Evolutionary conservation across 768 basidiomycete genomes (phyloP), one percentile per base, ranked within the genome.

Genomic region (Tulasnella sp.): DNA sequence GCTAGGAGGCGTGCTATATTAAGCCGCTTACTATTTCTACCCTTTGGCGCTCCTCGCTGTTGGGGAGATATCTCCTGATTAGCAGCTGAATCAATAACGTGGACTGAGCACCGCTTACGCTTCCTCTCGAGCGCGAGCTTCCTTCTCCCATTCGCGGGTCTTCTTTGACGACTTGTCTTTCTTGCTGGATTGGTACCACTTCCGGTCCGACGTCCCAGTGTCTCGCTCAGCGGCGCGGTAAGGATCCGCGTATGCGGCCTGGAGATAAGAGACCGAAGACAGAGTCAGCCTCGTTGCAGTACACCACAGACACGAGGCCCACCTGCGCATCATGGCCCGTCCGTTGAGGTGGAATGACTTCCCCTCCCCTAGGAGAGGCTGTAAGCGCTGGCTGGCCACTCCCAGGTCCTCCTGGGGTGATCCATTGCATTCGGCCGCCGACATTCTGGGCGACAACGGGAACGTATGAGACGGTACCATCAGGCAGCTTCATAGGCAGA

Each of bases 91-190:
- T 39, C 46, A 79, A n/a, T 80, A 80, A 34, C 74, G 80, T 44
- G 81, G 81, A 71, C 24, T 79, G 71, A 75, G 77, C 12, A 42
- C 68, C 5, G 82, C 82, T 58, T 80, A 78, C 71, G 80, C 81
- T 74, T 79, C 81, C 46, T 77, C 80, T n/a, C 44, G 44, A 48
- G 79, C 79, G 39, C 79, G 75, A 52, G 38, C n/a, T 68, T 62
- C 52, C 31, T 44, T 36, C 46, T 58, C 76, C 72, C 76, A 72
- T 40, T 77, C 71, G 31, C 42, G 31, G n/a, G 39, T 56, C 71
- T 62, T 82, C 79, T 71, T 73, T 80, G 31, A 38, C 14, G 56
- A 38, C 68, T 78, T 76, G 27, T 72, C 62, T 74, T 78, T 72
- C 58, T 78, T 72, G 56, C 39, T 71, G 56, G 62, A 18, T 48